Conservation (phyloP, 1,139 yeast species). For the Pichia sp. region DNA sequence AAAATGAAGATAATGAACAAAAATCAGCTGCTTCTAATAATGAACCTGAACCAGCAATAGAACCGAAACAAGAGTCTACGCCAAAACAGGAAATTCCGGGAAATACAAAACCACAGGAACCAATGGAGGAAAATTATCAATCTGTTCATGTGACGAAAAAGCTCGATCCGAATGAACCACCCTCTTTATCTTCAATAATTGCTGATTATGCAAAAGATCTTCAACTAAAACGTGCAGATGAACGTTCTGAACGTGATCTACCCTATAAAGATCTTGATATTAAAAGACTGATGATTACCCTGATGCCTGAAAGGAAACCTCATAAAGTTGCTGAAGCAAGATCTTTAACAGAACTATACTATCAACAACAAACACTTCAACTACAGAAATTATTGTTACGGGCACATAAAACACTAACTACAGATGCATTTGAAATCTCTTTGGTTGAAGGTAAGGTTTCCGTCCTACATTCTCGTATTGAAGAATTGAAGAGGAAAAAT, state of each 20-base stretch:
- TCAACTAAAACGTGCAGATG: slow-evolving; percentile 24
- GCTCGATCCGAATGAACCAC: slow-evolving; percentile 21
- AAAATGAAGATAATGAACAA: too few relatives aligned
- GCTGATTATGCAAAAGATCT: slow-evolving; percentile 21
- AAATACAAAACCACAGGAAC: neutral
- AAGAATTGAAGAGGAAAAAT: slow-evolving; percentile 79
- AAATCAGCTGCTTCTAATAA: too few relatives aligned
- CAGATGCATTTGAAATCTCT: slow-evolving; percentile 80
- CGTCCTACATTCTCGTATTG: slow-evolving; percentile 87
- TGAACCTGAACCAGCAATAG: neutral
- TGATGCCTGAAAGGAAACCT: slow-evolving; percentile 43
- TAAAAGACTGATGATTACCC: slow-evolving; percentile 35
- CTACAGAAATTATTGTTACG: slow-evolving; percentile 73
- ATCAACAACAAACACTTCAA: slow-evolving; percentile 83
- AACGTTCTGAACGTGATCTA: slow-evolving; percentile 27
- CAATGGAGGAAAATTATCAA: neutral
- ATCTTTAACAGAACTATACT: slow-evolving; percentile 80
- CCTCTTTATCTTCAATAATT: slow-evolving; percentile 27
- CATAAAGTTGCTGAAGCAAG: slow-evolving; percentile 48
- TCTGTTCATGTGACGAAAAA: neutral
- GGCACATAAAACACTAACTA: slow-evolving; percentile 77
- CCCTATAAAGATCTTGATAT: slow-evolving; percentile 32
- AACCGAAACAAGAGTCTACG: neutral
- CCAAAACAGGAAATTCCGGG: slow-evolving; percentile 1
- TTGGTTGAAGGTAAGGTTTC: slow-evolving; percentile 90